Base-by-base conservation (phyloP, 2,329 filamentous ascomycete species). In the Fusarium transvaalense region DNA sequence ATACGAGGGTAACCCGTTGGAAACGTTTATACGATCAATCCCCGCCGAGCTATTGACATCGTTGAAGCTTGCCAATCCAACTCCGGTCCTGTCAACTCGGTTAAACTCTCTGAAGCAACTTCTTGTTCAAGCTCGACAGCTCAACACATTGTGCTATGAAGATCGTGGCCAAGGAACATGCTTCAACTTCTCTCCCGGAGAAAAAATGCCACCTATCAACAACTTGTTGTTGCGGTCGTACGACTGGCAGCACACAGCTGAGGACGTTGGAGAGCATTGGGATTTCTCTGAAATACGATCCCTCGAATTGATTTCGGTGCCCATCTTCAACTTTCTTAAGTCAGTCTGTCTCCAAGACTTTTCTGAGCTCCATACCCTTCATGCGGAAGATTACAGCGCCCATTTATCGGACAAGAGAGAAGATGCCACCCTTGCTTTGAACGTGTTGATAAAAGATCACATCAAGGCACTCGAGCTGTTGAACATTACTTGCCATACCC, bases 191-290 rank as follows among this genome's bases (percentile, higher is more conserved):
- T 38, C 54, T 0, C 63, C 62, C 0, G 74, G 71, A 19, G 83
- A 85, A 56, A 76, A 80, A 13, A 71, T 86, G 25, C 83, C 84
- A 2, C 73, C 83, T 0, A 70, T 86, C 7, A 70, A 68, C 21
- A 78, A 82, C 10, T 74, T 86, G 5, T 74, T 71, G 2, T 73
- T 86, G 37, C 79, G 78, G 48, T 84, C 81, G 3, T 86, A 86
- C 64, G 81, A 85, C 74, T 85, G 84, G 84, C 74, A 78, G 12
- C 84, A 86, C 64, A 74, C 73, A 2, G 47, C 68, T 0, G 73
- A 77, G 4, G 78, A 79, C 6, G 82, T 83, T 7, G 66, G 58
- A 2, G 66, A 61, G 19, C 82, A 85, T 58, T 86, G 83, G 83
- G 78, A 84, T 68, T 80, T 86, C 62, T 81, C 81, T 6, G 66